A percentile compares a stretch with the other conserved stretches of the same genome.
These are phyloP conservation scores for Naganishia cerealis DNA, from an alignment of 1,284 basidiomycete genomes.

Conservation along the genomic window DNA sequence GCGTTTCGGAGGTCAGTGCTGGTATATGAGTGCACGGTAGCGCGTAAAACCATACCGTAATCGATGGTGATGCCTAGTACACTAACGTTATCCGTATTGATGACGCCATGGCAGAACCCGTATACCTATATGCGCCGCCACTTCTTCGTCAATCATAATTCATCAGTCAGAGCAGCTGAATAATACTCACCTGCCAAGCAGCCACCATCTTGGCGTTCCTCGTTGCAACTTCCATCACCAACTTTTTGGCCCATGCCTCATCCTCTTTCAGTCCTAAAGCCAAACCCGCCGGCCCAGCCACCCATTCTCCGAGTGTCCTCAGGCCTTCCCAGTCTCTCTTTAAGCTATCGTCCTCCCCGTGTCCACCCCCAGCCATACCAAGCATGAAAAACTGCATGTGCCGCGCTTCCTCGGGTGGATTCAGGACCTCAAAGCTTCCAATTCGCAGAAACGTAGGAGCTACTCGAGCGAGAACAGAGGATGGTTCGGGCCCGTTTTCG, in stretches of 20 bases:
- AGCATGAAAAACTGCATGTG: constrained; percentile 59
- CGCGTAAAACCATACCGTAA: constrained; percentile 61
- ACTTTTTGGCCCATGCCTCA: constrained; percentile 65
- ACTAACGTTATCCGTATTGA: constrained; percentile 92
- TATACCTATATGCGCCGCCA: constrained; percentile 58
- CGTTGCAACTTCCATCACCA: constrained; percentile 73
- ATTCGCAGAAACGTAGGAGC: constrained; percentile 90
- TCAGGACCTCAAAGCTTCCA: constrained; percentile 84
- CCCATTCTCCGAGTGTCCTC: constrained; percentile 72
- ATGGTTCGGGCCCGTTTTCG: constrained; percentile 71
- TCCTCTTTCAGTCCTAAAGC: constrained; percentile 58
- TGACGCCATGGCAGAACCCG: constrained; percentile 82
- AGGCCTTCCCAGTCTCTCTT: constrained; percentile 72
- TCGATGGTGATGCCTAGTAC: constrained; percentile 89
- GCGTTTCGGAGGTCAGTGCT: neutral
- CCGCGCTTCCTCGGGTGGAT: constrained; percentile 60
- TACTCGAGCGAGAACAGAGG: constrained; percentile 77
- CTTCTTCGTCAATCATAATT: neutral
- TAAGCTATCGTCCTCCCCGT: constrained; percentile 58
- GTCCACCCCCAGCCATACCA: constrained; percentile 46
- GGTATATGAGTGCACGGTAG: neutral
- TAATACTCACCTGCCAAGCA: constrained; percentile 71
- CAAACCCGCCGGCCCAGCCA: constrained; percentile 53
- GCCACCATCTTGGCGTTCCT: constrained; percentile 89
- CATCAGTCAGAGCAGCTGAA: neutral